These are phyloP conservation scores for Madurella fahalii DNA, from an alignment of 2,329 filamentous ascomycete genomes.

Conservation along the genomic window DNA sequence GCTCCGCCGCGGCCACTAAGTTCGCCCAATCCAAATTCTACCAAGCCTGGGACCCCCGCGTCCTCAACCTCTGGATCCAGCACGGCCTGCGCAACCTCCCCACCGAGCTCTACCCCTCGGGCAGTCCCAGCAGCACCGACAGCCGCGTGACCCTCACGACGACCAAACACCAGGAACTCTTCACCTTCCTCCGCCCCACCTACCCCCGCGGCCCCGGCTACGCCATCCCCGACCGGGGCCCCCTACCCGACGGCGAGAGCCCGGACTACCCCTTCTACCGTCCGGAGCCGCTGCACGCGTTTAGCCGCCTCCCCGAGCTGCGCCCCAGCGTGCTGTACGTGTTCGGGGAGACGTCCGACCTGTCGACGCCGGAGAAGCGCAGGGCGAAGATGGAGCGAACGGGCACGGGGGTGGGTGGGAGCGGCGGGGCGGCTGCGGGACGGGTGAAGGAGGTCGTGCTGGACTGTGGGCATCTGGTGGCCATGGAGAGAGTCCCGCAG, in stretches of 20 bases:
- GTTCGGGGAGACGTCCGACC: conserved; percentile 57
- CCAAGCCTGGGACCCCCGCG: conserved; percentile 73
- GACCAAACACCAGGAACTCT: conserved; percentile 83
- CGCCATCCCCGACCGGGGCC: conserved; percentile 37
- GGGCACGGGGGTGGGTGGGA: conserved; percentile 63
- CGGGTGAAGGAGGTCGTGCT: conserved; percentile 64
- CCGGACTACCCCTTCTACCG: conserved; percentile 59
- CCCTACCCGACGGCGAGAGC: conserved; percentile 43
- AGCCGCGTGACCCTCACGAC: conserved; percentile 61
- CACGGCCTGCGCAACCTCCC: conserved; percentile 74
- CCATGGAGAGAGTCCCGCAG: conserved; percentile 69
- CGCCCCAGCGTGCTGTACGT: conserved; percentile 66
- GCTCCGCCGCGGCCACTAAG: conserved; percentile 59
- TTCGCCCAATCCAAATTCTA: conserved; percentile 75
- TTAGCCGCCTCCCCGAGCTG: conserved; percentile 54
- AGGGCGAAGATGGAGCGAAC: conserved; percentile 60
- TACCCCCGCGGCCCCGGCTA: conserved; percentile 29
- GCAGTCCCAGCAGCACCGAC: conserved; percentile 31
- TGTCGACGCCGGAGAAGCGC: conserved; percentile 49
- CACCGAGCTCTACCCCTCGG: conserved; percentile 52
- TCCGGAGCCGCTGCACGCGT: conserved; percentile 56
- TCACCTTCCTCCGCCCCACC: conserved; percentile 66
- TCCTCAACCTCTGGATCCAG: conserved; percentile 67
- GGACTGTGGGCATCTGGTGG: conserved; percentile 71
- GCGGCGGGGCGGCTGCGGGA: conserved; percentile 59